Evolutionary conservation across 1,139 yeast species (phyloP).

Genomic region (Kodamaea fungicola): DNA sequence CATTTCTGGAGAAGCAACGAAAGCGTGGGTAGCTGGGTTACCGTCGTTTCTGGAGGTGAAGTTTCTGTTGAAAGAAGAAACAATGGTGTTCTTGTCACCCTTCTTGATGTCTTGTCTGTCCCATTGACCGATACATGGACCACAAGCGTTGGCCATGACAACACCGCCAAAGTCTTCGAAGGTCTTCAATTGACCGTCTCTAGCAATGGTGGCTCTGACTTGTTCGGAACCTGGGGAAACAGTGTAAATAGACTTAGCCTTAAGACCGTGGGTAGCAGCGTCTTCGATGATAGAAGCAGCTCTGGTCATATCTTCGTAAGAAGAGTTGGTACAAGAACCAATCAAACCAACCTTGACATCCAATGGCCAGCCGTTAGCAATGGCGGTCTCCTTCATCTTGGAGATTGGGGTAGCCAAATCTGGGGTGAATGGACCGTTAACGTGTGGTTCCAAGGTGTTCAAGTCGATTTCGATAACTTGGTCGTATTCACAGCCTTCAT

Average conservation of each 20-base stretch:
- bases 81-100: slow-evolving; percentile 98
- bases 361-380: slow-evolving; percentile 87
- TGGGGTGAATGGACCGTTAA: slow-evolving; percentile 99
- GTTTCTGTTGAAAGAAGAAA: slow-evolving; percentile 98
- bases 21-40: slow-evolving; percentile 97
- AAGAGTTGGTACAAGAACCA: slow-evolving; percentile 99
- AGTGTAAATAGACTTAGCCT: slow-evolving; percentile 85
- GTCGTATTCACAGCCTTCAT: slow-evolving; percentile 93
- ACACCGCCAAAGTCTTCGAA: slow-evolving; percentile 93
- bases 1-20: slow-evolving; percentile 97
- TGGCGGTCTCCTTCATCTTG: slow-evolving; percentile 84
- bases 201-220: slow-evolving; percentile 96
- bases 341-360: slow-evolving; percentile 94
- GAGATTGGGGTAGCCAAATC: slow-evolving; percentile 98
- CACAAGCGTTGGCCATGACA: slow-evolving; percentile 98
- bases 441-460: slow-evolving; percentile 93
- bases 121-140: slow-evolving; percentile 99
- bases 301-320: slow-evolving; percentile 98
- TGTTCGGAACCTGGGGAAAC: slow-evolving; percentile 99
- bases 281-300: slow-evolving; percentile 91
- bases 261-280: slow-evolving; percentile 87
- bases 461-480: slow-evolving; percentile 93
- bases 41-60: slow-evolving; percentile 98
- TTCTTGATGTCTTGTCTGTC: slow-evolving; percentile 95
- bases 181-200: slow-evolving; percentile 91